These are phyloP conservation scores for Globisporangium nodosum DNA, from an alignment of 352 stramenopile genomes.

Conservation along the genomic window DNA sequence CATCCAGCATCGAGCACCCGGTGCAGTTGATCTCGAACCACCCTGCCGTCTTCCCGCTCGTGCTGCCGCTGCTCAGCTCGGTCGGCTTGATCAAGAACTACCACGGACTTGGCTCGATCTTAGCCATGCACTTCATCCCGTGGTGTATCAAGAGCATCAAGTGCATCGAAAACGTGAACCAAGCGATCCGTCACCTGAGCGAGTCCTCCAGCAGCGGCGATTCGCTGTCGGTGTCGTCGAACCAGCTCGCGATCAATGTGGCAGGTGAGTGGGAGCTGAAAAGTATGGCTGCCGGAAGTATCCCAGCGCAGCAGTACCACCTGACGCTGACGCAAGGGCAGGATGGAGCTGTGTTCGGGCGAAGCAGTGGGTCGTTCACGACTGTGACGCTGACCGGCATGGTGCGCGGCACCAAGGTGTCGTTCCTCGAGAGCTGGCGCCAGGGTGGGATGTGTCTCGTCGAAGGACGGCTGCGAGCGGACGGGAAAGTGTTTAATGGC, in stretches of 20 bases:
- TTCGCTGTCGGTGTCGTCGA: conserved; percentile 16
- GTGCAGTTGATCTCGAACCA: conserved; percentile 35
- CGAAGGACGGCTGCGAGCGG: conserved; percentile 65
- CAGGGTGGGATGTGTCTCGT: conserved; percentile 86
- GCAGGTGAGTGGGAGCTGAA: conserved; percentile 85
- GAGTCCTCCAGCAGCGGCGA: conserved; percentile 14
- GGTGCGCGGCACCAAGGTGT: conserved; percentile 73
- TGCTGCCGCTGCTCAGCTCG: conserved; percentile 61
- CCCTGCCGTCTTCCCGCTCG: conserved; percentile 50
- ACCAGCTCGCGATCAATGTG: conserved; percentile 54
- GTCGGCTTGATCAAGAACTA: conserved; percentile 64
- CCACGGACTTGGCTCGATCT: conserved; percentile 53
- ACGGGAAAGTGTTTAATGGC: conserved; percentile 66
- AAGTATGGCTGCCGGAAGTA: conserved; percentile 81
- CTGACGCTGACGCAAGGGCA: conserved; percentile 63
- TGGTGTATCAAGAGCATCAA: conserved; percentile 70
- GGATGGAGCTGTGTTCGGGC: conserved; percentile 56
- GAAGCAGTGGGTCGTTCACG: conserved; percentile 77
- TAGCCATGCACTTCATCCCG: conserved; percentile 73
- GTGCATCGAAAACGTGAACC: conserved; percentile 57
- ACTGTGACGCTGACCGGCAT: conserved; percentile 74
- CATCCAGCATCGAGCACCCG: conserved; percentile 11
- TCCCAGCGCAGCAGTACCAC: conserved; percentile 84
- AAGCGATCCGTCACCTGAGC: conserved; percentile 30
- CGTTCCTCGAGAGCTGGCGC: conserved; percentile 83